Conservation (phyloP, 2,329 filamentous ascomycete species). For the Pestalotiopsis sp. region DNA sequence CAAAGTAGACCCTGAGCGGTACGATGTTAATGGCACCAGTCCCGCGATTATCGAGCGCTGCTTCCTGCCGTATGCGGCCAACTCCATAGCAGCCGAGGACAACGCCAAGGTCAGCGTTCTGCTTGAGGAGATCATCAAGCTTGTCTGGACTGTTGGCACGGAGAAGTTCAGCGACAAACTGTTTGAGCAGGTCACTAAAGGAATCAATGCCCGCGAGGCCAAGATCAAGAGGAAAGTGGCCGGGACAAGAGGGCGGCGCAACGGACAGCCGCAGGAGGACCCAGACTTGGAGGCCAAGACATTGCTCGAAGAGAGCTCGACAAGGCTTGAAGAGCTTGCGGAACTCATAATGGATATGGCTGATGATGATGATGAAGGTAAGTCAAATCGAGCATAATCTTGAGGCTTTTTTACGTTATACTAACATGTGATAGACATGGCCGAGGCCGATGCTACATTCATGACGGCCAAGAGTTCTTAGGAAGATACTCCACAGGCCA, state of each 20-base stretch:
- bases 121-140: slow-evolving; percentile 65
- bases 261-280: slow-evolving; percentile 24
- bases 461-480: slow-evolving; percentile 14
- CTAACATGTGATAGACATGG: not conserved
- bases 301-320: slow-evolving; percentile 45
- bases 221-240: slow-evolving; percentile 47
- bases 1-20: slow-evolving; percentile 38
- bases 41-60: slow-evolving; percentile 53
- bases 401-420: not conserved
- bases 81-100: slow-evolving; percentile 60
- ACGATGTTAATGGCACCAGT: slow-evolving; percentile 42
- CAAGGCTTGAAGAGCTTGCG: slow-evolving; percentile 44
- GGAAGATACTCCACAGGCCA: not conserved
- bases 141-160: slow-evolving; percentile 44
- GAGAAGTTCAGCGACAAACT: slow-evolving; percentile 39
- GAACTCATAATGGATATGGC: slow-evolving; percentile 32
- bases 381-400: slow-evolving; percentile 17
- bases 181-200: slow-evolving; percentile 42
- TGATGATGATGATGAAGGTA: slow-evolving; percentile 19
- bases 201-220: slow-evolving; percentile 50
- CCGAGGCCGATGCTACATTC: slow-evolving; percentile 8
- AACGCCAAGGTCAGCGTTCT: slow-evolving; percentile 75
- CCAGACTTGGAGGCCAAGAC: slow-evolving; percentile 45
- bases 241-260: slow-evolving; percentile 29
- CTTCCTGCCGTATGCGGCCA: slow-evolving; percentile 69